phyloP scores from a whole-genome alignment of 179 eudicot species.

The Gypsophila paniculata region DNA sequence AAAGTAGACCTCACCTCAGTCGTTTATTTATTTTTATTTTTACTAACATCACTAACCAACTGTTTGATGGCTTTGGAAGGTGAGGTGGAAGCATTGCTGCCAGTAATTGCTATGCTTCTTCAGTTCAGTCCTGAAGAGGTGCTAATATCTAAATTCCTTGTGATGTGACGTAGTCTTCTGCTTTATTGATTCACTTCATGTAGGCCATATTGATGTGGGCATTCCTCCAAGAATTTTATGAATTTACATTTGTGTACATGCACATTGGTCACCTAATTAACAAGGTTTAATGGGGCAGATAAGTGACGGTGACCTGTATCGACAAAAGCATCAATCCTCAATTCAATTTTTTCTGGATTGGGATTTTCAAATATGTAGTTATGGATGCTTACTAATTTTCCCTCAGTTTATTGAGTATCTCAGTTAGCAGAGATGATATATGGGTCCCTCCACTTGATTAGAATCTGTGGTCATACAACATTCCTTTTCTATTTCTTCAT shows the following conservation, averaged over 20 bases:
- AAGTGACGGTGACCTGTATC: background rate
- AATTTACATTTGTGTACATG: background rate
- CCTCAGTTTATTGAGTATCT: background rate
- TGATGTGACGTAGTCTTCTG: background rate
- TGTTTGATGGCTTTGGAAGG: constrained; percentile 38
- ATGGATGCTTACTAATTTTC: background rate
- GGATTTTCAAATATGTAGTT: background rate
- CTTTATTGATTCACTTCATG: background rate
- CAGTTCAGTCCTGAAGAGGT: constrained; percentile 99
- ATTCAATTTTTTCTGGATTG: background rate
- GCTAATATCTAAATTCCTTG: constrained; percentile 15
- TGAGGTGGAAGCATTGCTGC: constrained; percentile 92
- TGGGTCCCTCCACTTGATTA: background rate
- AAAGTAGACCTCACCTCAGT: background rate
- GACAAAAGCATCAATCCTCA: background rate
- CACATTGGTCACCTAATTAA: background rate
- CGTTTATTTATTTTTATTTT: too few relatives aligned
- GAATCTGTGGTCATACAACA: background rate
- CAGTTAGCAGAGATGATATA: background rate
- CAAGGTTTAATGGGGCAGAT: too few relatives aligned
- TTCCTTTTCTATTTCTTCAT: background rate
- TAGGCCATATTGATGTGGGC: background rate
- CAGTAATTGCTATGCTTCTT: constrained; percentile 93
- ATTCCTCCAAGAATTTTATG: background rate
- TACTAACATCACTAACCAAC: background rate